Evolutionary conservation across 1,139 yeast genomes (phyloP).

Genomic region (Arxiozyma heterogenica): DNA sequence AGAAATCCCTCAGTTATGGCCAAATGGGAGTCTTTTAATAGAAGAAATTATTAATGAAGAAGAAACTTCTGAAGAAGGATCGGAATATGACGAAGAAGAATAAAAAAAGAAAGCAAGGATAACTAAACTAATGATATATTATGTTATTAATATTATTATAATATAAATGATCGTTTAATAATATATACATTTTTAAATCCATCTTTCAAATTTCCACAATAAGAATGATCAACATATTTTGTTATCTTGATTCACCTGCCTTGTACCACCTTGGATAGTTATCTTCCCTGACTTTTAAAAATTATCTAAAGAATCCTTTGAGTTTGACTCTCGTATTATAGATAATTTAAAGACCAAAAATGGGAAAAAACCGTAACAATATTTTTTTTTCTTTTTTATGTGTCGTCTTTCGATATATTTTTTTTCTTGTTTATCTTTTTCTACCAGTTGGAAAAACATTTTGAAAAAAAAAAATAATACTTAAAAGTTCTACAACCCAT

Average conservation of each 20-base stretch:
- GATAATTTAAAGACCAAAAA: background rate
- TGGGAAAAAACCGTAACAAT: background rate
- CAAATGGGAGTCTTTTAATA: constrained; percentile 51
- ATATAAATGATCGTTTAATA: background rate
- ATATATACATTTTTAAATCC: too few relatives aligned
- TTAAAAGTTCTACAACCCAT: background rate
- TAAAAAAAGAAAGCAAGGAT: too few relatives aligned
- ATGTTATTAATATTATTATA: background rate
- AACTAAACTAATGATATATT: background rate
- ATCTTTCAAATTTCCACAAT: background rate
- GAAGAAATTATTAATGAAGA: constrained; percentile 36
- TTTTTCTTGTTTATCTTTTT: too few relatives aligned
- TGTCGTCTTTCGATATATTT: background rate
- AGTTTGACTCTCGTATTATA: background rate
- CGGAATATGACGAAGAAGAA: background rate
- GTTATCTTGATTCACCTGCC: background rate
- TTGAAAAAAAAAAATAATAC: too few relatives aligned
- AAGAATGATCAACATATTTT: background rate
- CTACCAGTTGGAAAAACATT: background rate
- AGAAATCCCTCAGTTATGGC: constrained; percentile 43
- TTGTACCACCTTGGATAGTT: background rate
- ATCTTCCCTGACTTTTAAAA: background rate
- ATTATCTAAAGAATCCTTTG: too few relatives aligned
- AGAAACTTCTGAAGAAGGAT: constrained; percentile 16
- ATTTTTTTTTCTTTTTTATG: background rate